Evolutionary conservation across 306 rosid genomes (phyloP), one percentile per base, ranked within the genome.

Genomic region (Pyrus communis): DNA sequence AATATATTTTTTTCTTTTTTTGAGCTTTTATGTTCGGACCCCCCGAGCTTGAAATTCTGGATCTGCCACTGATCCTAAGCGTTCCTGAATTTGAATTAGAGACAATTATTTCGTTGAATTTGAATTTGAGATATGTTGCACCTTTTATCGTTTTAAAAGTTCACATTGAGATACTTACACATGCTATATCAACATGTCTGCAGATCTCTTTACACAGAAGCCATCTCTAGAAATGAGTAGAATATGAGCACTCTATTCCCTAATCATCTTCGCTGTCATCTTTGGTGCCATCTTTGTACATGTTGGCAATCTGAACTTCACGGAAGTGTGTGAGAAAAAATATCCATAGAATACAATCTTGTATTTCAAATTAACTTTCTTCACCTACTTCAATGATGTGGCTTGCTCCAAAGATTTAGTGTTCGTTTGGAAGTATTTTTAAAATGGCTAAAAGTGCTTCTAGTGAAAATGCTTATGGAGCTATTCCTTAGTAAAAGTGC

Each of bases 331-430:
- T 13, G 55, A 63, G 54, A 43, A 61, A 3, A 15, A 18, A 18
- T 30, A 70, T 63, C 9, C 68, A 1, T 30, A 27, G 13, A 8
- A 9, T 12, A 23, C 30, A 19, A 21, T 31, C 12, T 3, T 14
- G 55, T 22, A 67, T 35, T 40, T 42, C 55, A 40, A 58, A 40
- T 4, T 38, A n/a, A 13, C 22, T 55, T 31, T 17, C 19, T 87
- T 87, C 74, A 95, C 99, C 96, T 67, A 82, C 80, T 92, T 96
- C 62, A 97, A 86, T 64, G 97, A 88, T 7, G 97, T 45, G 77
- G 99, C 91, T 80, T 95, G 77, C 68, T 95, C 99, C 5, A 96
- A 96, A 71, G 74, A 35, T 35, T 35, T 35, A 35, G 40, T 6
- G 74, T 87, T 43, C 14, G 0, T 43, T 43, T 43, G 4, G 1